phyloP scores from a whole-genome alignment of 345 rosid genomes.

The Limnanthes douglasii region DNA sequence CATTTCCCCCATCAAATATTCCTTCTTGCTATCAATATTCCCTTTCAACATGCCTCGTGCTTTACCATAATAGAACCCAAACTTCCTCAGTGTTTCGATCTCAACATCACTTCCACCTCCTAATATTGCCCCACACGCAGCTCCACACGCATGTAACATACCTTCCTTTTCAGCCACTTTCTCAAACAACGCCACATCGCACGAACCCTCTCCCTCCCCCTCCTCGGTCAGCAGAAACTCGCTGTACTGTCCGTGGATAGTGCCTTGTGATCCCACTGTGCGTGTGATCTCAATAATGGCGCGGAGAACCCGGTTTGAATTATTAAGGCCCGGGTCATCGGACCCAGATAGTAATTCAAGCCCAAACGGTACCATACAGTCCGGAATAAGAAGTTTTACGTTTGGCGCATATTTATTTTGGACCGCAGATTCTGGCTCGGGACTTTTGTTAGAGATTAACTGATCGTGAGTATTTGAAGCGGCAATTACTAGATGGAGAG shows the following conservation, averaged over 20 bases:
- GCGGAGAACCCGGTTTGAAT: slow-evolving; percentile 20
- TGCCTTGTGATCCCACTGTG: slow-evolving; percentile 29
- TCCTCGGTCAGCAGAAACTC: background rate
- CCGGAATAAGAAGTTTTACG: slow-evolving; percentile 26
- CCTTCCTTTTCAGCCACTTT: slow-evolving; percentile 26
- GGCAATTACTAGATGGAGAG: slow-evolving; percentile 29
- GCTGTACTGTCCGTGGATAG: slow-evolving; percentile 20
- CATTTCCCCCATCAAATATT: slow-evolving; percentile 12
- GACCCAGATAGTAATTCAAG: slow-evolving; percentile 26
- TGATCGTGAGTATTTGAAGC: slow-evolving; percentile 21
- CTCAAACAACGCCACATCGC: slow-evolving; percentile 1
- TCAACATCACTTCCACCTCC: slow-evolving; percentile 52
- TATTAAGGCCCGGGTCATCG: slow-evolving; percentile 6
- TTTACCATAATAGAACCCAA: slow-evolving; percentile 29
- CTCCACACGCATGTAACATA: slow-evolving; percentile 29
- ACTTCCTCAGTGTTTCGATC: slow-evolving; percentile 31
- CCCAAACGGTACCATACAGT: slow-evolving; percentile 31
- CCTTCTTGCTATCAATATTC: background rate
- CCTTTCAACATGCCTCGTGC: slow-evolving; percentile 15
- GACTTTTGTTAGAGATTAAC: slow-evolving; percentile 11
- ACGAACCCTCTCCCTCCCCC: background rate
- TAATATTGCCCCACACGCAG: slow-evolving; percentile 44
- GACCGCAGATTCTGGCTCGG: slow-evolving; percentile 3
- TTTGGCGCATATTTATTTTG: slow-evolving; percentile 18
- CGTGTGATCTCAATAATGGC: slow-evolving; percentile 35